Percentiles rank a stretch among this genome's conserved stretches.
phyloP scores from a whole-genome alignment of 2,329 filamentous ascomycete genomes.

The Penicillium sp. region DNA sequence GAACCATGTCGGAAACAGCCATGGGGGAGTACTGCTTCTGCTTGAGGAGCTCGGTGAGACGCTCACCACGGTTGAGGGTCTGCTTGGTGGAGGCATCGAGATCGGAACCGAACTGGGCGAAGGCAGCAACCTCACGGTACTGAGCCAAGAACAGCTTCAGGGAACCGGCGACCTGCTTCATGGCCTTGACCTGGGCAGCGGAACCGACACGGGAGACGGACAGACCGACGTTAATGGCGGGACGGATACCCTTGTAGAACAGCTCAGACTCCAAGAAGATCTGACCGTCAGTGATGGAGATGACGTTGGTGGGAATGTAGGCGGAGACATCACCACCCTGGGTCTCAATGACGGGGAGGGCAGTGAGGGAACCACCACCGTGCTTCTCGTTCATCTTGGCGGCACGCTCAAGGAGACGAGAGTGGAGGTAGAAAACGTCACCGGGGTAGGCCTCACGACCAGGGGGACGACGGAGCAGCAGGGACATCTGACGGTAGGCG shows the following conservation, averaged over 20 bases:
- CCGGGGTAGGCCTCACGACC: constrained; percentile 99
- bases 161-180: constrained; percentile 99
- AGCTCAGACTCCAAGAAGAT: constrained; percentile 99
- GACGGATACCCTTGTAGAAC: constrained; percentile 99
- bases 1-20: constrained; percentile 99
- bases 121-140: constrained; percentile 99
- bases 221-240: constrained; percentile 99
- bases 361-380: constrained; percentile 92
- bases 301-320: constrained; percentile 99
- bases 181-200: constrained; percentile 98
- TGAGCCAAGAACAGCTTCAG: constrained; percentile 99
- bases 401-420: constrained; percentile 95
- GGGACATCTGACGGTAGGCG: constrained; percentile 97
- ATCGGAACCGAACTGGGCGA: constrained; percentile 99
- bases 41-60: constrained; percentile 96
- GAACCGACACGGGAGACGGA: constrained; percentile 99
- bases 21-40: constrained; percentile 99
- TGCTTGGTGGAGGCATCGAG: constrained; percentile 98
- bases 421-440: constrained; percentile 99
- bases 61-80: constrained; percentile 95
- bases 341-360: constrained; percentile 95
- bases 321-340: constrained; percentile 99
- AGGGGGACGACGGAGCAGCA: constrained; percentile 91
- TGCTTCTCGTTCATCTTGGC: constrained; percentile 97
- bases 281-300: constrained; percentile 99